phyloP scores from a whole-genome alignment of 768 basidiomycete genomes.

The Inosperma sp. region DNA sequence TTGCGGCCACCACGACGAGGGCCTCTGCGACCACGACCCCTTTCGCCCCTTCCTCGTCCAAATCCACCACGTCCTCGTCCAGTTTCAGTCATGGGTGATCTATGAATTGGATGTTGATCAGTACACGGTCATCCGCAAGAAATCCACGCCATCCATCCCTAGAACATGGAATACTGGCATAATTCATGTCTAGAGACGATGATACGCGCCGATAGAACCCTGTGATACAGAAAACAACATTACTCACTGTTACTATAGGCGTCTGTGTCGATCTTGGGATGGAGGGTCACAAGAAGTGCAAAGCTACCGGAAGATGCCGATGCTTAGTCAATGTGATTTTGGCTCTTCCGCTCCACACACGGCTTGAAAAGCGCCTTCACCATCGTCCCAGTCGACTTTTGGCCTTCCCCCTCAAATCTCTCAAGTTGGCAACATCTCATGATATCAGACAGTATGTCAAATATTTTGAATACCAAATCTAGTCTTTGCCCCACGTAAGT shows the following conservation, averaged over 20 bases:
- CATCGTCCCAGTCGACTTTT: constrained; percentile 13
- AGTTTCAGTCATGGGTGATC: constrained; percentile 69
- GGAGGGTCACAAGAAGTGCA: constrained; percentile 8
- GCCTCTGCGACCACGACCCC: constrained; percentile 83
- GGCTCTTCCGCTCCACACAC: constrained; percentile 10
- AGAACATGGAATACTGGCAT: constrained; percentile 11
- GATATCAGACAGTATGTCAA: constrained; percentile 58
- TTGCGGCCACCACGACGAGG: constrained; percentile 96
- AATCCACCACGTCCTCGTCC: constrained; percentile 68
- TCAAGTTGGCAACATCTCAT: constrained; percentile 89
- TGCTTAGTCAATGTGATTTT: constrained; percentile 25
- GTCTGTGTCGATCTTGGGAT: background rate
- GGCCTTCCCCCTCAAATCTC: constrained; percentile 31
- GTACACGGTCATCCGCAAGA: constrained; percentile 39
- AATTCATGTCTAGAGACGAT: background rate
- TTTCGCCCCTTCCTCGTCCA: constrained; percentile 88
- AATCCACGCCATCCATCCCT: constrained; percentile 48
- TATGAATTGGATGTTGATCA: constrained; percentile 9
- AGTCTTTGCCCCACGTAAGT: constrained; percentile 93
- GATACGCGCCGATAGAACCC: background rate
- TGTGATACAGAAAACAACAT: background rate
- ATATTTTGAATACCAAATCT: constrained; percentile 73
- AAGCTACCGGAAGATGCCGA: constrained; percentile 19
- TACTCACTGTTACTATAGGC: background rate
- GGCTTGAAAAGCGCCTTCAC: constrained; percentile 12